Conservation (phyloP, 2,329 filamentous ascomycete genomes). For the Periconia sp. region DNA sequence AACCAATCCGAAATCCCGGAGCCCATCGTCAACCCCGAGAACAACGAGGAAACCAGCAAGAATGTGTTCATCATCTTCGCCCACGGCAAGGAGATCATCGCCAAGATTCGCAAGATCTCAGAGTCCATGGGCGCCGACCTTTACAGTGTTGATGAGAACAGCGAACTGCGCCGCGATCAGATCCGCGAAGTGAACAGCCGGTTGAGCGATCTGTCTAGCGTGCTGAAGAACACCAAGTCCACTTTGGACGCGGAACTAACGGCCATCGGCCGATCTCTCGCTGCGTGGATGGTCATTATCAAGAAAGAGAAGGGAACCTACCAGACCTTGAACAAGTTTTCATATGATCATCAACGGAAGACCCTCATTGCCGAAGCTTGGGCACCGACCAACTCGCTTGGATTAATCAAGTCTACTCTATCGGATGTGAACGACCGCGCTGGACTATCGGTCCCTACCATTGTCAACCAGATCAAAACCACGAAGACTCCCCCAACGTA, state of each 20-base stretch:
- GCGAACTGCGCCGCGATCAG: slow-evolving; percentile 90
- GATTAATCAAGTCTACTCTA: slow-evolving; percentile 86
- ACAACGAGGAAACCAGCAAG: slow-evolving; percentile 90
- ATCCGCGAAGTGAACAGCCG: slow-evolving; percentile 96
- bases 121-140: slow-evolving; percentile 95
- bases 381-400: slow-evolving; percentile 89
- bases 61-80: slow-evolving; percentile 99
- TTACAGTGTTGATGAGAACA: slow-evolving; percentile 97
- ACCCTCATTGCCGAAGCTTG: slow-evolving; percentile 97
- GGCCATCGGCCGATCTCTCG: slow-evolving; percentile 88
- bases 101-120: slow-evolving; percentile 98
- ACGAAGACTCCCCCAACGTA: slow-evolving; percentile 98
- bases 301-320: slow-evolving; percentile 99
- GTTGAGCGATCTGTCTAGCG: slow-evolving; percentile 85
- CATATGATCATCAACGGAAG: slow-evolving; percentile 92
- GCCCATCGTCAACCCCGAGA: slow-evolving; percentile 85
- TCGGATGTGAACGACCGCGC: slow-evolving; percentile 97
- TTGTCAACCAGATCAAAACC: slow-evolving; percentile 96
- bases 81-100: slow-evolving; percentile 95
- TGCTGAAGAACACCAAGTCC: slow-evolving; percentile 91
- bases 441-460: slow-evolving; percentile 94
- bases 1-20: slow-evolving; percentile 99
- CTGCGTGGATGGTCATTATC: slow-evolving; percentile 96
- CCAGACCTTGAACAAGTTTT: slow-evolving; percentile 92
- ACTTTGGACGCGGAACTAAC: slow-evolving; percentile 91